These are phyloP conservation scores for Triangularia setosa DNA, from an alignment of 2,329 filamentous ascomycete genomes.

Conservation along the genomic window DNA sequence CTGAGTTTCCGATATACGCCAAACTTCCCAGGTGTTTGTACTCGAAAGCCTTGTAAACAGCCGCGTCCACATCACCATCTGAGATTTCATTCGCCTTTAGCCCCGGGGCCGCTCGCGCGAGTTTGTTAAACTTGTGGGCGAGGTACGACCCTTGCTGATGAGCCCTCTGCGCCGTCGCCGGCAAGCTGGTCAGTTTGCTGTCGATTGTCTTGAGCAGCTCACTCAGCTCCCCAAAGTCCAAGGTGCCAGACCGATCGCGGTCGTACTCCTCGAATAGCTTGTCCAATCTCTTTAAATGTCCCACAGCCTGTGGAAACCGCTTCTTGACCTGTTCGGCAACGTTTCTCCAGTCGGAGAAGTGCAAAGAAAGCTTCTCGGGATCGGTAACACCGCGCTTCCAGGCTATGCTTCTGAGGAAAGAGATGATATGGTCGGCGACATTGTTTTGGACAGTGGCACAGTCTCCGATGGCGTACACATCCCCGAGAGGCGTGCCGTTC, in stretches of 20 bases:
- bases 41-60: constrained; percentile 90
- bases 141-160: constrained; percentile 95
- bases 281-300: constrained; percentile 84
- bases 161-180: constrained; percentile 91
- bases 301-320: constrained; percentile 85
- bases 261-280: constrained; percentile 90
- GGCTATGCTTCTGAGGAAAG: constrained; percentile 82
- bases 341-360: constrained; percentile 81
- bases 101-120: constrained; percentile 72
- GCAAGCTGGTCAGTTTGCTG: constrained; percentile 86
- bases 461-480: constrained; percentile 95
- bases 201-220: constrained; percentile 91
- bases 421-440: constrained; percentile 82
- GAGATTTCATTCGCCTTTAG: constrained; percentile 74
- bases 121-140: constrained; percentile 88
- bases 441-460: constrained; percentile 98
- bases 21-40: constrained; percentile 89
- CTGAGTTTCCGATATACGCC: constrained; percentile 94
- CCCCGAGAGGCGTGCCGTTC: constrained; percentile 81
- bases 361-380: constrained; percentile 80
- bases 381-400: constrained; percentile 83
- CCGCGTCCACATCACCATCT: constrained; percentile 87
- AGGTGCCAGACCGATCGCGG: constrained; percentile 84
- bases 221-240: constrained; percentile 88
- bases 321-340: constrained; percentile 80